phyloP scores from a whole-genome alignment of 768 basidiomycete species.

The Paxillus rubicundulus region DNA sequence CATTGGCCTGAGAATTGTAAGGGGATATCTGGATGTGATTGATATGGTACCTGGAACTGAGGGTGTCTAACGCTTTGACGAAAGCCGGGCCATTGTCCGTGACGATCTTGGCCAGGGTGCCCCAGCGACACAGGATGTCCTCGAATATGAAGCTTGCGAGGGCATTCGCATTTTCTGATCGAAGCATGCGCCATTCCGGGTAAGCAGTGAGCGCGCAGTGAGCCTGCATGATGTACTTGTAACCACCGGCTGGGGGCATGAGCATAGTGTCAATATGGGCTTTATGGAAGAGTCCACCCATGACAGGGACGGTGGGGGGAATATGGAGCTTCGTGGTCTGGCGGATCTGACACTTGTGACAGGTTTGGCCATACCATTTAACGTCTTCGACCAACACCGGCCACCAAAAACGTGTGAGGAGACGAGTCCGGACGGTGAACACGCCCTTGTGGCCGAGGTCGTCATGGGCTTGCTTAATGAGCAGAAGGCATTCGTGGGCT shows the following conservation, averaged over 20 bases:
- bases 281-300: slow-evolving; percentile 14
- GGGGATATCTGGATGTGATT: background rate
- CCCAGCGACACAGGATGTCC: too few species aligned
- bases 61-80: background rate
- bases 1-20: background rate
- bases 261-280: background rate
- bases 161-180: slow-evolving; percentile 14
- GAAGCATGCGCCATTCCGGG: slow-evolving; percentile 31
- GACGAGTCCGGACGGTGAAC: background rate
- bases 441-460: slow-evolving; percentile 8
- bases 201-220: background rate
- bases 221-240: slow-evolving; percentile 17
- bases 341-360: slow-evolving; percentile 36
- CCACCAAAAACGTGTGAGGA: slow-evolving; percentile 5
- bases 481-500: too few species aligned
- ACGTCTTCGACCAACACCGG: slow-evolving; percentile 15
- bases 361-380: slow-evolving; percentile 25
- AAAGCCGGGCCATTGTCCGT: background rate
- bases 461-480: slow-evolving; percentile 1
- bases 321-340: slow-evolving; percentile 18
- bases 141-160: slow-evolving; percentile 16
- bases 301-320: slow-evolving; percentile 1
- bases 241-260: background rate
- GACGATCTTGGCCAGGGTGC: too few species aligned
- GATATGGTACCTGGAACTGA: background rate